Evolutionary conservation across 148 eudicot genomes (phyloP), one percentile per base, ranked within the genome.

Genomic region (Rhododendron henanense): DNA sequence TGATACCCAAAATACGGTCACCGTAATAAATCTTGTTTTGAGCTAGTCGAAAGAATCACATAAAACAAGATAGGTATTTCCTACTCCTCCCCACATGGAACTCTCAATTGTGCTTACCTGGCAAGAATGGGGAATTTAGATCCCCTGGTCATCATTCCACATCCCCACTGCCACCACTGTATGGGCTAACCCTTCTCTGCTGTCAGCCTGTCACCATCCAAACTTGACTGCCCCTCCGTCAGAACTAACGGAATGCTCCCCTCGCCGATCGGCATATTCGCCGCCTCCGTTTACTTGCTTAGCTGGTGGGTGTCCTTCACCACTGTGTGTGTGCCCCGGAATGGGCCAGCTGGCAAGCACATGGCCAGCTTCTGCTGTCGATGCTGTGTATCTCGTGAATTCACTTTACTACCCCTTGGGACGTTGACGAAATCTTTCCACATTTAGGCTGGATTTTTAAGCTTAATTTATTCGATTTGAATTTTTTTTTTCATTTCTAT

Each of bases 291-390:
- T 85, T 19, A 63, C n/a, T 11, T 41, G 89, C 91, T 84, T 87
- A 89, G 91, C 91, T 91, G 92, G 92, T 86, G 25, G 6, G 7
- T 41, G 45, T 41, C 45, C 45, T 41, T 41, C 45, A 87, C 87
- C 90, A 87, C 84, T 89, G 75, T 75, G 25, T 10, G 39, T 14
- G 28, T 79, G 25, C 53, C 21, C 25, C 79, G 69, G 75, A 84
- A 77, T 84, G 91, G 90, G 86, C 90, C 90, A 89, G 88, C 90
- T 91, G 91, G 91, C 90, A 81, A 3, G 85, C 90, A 90, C 91
- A 88, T 90, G 91, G 90, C 86, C 90, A 88, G 87, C 87, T 74
- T 59, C 82, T 59, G 15, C 84, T 79, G 84, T 84, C 88, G 18
- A 65, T 11, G 4, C 51, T 25, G 28, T 25, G 28, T 81, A 37